Percentiles rank a stretch among this genome's conserved stretches.
These are phyloP conservation scores for Aspergillus piperis DNA, from an alignment of 2,329 filamentous ascomycete species.

Conservation along the genomic window DNA sequence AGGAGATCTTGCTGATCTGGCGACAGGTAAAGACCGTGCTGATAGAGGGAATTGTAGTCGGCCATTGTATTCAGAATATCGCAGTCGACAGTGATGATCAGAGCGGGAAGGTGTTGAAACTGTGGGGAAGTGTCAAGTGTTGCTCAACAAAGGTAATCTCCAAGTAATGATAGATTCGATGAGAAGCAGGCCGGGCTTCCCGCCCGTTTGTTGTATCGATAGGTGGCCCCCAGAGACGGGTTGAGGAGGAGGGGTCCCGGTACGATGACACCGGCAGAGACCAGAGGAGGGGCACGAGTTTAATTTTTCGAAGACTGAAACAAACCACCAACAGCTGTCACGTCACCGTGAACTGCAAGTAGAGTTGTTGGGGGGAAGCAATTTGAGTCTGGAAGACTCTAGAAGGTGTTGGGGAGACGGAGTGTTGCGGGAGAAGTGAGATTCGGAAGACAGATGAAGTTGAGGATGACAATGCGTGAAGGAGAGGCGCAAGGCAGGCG, in stretches of 20 bases:
- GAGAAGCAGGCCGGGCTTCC: slow-evolving; percentile 32
- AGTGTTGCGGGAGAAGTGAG: neutral
- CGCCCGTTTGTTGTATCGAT: slow-evolving; percentile 34
- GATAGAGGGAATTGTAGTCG: slow-evolving; percentile 43
- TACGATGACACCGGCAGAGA: slow-evolving; percentile 1
- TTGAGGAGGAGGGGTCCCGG: slow-evolving; percentile 6
- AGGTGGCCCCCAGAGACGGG: slow-evolving; percentile 4
- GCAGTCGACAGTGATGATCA: neutral
- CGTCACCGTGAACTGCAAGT: neutral
- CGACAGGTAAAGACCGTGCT: slow-evolving; percentile 67
- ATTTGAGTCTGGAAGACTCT: neutral
- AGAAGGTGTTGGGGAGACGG: neutral
- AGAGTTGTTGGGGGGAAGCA: neutral
- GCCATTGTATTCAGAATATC: slow-evolving; percentile 32
- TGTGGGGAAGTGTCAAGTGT: neutral
- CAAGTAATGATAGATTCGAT: neutral
- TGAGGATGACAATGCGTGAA: neutral
- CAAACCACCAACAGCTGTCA: neutral
- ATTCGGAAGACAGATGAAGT: neutral
- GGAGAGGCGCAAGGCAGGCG: neutral
- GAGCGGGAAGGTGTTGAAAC: neutral
- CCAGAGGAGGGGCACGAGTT: neutral
- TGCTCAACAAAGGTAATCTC: neutral
- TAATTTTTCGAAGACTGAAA: neutral
- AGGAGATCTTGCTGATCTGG: slow-evolving; percentile 75